Evolutionary conservation across 2,329 filamentous ascomycete species (phyloP).

Genomic region (Diplodia seriata): DNA sequence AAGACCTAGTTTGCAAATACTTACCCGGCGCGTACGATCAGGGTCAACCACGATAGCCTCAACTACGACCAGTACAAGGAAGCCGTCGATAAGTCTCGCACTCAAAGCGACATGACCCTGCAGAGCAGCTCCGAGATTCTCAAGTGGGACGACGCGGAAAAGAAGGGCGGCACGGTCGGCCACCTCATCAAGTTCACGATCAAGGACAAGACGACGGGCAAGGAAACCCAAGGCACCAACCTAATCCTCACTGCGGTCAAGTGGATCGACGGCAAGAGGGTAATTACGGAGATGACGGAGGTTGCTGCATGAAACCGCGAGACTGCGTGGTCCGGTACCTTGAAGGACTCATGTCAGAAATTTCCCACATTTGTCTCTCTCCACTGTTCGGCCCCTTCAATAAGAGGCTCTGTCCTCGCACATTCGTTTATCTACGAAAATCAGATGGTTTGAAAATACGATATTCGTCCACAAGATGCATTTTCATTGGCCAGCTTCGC

Average conservation of each 20-base stretch:
- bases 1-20: not conserved
- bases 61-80: constrained; percentile 33
- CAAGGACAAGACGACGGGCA: constrained; percentile 32
- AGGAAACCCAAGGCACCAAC: constrained; percentile 28
- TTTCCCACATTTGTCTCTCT: too few species aligned
- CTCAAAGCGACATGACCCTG: not conserved
- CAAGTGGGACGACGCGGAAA: constrained; percentile 31
- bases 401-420: not conserved
- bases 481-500: not conserved
- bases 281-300: constrained; percentile 31
- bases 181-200: constrained; percentile 15
- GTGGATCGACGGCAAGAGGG: constrained; percentile 33
- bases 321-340: not conserved
- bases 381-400: not conserved
- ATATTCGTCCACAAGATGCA: not conserved
- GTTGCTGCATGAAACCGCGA: not conserved
- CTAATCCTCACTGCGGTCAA: constrained; percentile 32
- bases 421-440: not conserved
- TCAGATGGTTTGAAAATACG: not conserved
- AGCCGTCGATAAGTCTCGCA: constrained; percentile 4
- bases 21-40: not conserved
- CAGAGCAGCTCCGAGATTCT: constrained; percentile 23
- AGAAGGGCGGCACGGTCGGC: constrained; percentile 30
- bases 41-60: constrained; percentile 33
- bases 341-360: not conserved